phyloP scores from a whole-genome alignment of 2,329 filamentous ascomycete genomes.

The Phyllosticta citrichinensis region DNA sequence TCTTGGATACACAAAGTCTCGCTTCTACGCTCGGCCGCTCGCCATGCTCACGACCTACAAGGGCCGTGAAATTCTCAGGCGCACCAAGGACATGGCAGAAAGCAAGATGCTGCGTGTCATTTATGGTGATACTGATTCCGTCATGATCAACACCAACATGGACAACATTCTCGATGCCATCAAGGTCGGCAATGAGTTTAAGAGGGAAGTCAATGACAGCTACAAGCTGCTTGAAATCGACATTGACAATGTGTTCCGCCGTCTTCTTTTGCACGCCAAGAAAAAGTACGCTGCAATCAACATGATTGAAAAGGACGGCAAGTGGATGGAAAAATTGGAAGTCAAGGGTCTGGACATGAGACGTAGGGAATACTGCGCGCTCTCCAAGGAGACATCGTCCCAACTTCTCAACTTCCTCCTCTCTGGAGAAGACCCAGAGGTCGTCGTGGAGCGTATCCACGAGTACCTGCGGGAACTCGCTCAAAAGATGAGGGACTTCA shows the following conservation, averaged over 20 bases:
- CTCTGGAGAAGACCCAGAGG: constrained; percentile 84
- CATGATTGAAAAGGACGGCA: constrained; percentile 78
- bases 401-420: constrained; percentile 88
- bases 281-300: constrained; percentile 99
- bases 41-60: constrained; percentile 96
- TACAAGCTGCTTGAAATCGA: constrained; percentile 94
- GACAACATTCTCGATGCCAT: constrained; percentile 85
- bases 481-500: constrained; percentile 71
- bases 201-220: constrained; percentile 84
- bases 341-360: constrained; percentile 98
- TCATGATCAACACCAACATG: constrained; percentile 99
- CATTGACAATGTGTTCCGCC: constrained; percentile 93
- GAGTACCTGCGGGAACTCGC: constrained; percentile 83
- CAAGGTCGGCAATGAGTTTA: constrained; percentile 90
- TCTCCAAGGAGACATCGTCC: constrained; percentile 89
- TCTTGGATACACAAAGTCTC: constrained; percentile 90
- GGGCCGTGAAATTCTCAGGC: constrained; percentile 90
- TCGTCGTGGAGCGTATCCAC: constrained; percentile 80
- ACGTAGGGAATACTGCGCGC: constrained; percentile 86
- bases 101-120: constrained; percentile 87
- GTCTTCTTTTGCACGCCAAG: constrained; percentile 89
- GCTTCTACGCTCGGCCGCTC: constrained; percentile 90
- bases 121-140: constrained; percentile 97
- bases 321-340: constrained; percentile 88
- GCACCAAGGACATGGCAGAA: constrained; percentile 92